Conservation (phyloP, 441 rosid species). For the Croton laevigatus region DNA sequence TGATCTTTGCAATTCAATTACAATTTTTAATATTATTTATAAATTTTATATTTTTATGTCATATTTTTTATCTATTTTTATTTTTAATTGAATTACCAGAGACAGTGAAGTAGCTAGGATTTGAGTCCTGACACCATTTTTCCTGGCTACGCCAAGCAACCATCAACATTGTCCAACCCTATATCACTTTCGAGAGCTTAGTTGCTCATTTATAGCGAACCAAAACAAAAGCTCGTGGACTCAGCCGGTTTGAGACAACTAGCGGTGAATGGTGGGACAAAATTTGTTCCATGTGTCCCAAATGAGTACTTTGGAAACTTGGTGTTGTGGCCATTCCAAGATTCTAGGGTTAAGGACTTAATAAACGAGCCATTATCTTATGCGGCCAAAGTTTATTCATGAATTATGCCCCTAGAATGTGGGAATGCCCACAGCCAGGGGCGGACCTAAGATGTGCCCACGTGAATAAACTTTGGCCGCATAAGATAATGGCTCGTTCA, state of each 20-base stretch:
- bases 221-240: constrained; percentile 14
- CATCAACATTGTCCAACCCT: not conserved
- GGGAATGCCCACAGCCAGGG: constrained; percentile 19
- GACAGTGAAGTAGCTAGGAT: too few species aligned
- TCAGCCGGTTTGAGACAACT: not conserved
- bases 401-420: constrained; percentile 7
- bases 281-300: constrained; percentile 15
- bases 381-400: constrained; percentile 12
- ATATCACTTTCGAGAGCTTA: constrained; percentile 17
- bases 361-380: constrained; percentile 5
- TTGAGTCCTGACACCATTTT: too few species aligned
- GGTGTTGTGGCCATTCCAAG: constrained; percentile 18
- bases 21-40: too few species aligned
- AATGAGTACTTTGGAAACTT: constrained; percentile 25
- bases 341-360: constrained; percentile 14
- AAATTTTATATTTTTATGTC: too few species aligned
- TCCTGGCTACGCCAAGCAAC: too few species aligned
- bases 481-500: constrained; percentile 8
- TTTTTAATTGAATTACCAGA: too few species aligned
- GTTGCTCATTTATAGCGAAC: constrained; percentile 20
- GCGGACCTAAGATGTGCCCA: too few species aligned
- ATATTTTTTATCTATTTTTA: too few species aligned
- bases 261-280: constrained; percentile 5
- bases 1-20: too few species aligned
- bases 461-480: constrained; percentile 12